Percentiles rank a stretch among this genome's conserved stretches.
Conservation (phyloP, 371 early-diverging fungal genomes). For the Apophysomyces elegans region DNA sequence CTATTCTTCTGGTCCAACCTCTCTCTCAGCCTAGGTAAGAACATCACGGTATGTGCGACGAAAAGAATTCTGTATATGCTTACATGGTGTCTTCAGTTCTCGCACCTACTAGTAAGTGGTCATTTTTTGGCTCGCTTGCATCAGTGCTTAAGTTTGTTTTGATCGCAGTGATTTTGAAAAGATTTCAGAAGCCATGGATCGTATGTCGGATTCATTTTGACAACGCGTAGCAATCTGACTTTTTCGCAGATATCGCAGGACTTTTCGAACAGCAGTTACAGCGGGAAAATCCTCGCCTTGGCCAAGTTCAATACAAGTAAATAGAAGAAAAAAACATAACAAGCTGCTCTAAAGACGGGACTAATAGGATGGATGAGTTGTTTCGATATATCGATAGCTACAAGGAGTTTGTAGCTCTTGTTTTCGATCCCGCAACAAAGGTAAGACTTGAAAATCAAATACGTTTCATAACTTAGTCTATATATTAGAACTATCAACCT, state of each 20-base stretch:
- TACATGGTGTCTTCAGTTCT: slow-evolving; percentile 14
- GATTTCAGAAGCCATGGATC: slow-evolving; percentile 39
- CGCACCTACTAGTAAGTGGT: slow-evolving; percentile 42
- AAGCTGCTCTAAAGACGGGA: not conserved
- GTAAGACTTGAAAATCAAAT: slow-evolving; percentile 14
- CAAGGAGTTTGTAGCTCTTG: slow-evolving; percentile 54
- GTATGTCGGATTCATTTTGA: slow-evolving; percentile 20
- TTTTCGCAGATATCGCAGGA: slow-evolving; percentile 41
- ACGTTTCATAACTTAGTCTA: not conserved
- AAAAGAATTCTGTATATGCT: slow-evolving; percentile 7
- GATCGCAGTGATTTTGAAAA: slow-evolving; percentile 34
- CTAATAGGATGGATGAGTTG: slow-evolving; percentile 47
- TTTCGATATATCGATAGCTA: slow-evolving; percentile 49
- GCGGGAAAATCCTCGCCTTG: slow-evolving; percentile 43
- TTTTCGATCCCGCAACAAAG: slow-evolving; percentile 32
- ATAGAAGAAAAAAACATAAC: not conserved
- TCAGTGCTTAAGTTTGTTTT: not conserved
- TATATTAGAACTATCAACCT: slow-evolving; percentile 41
- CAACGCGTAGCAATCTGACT: not conserved
- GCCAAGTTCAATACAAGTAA: slow-evolving; percentile 53
- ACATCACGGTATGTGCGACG: not conserved
- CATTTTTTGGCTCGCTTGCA: not conserved
- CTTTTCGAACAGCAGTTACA: slow-evolving; percentile 45
- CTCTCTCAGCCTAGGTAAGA: slow-evolving; percentile 21
- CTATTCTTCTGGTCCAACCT: slow-evolving; percentile 30